These are phyloP conservation scores for Plasmodium falciparum DNA, from an alignment of 169 alveolate species.

Conservation along the genomic window DNA sequence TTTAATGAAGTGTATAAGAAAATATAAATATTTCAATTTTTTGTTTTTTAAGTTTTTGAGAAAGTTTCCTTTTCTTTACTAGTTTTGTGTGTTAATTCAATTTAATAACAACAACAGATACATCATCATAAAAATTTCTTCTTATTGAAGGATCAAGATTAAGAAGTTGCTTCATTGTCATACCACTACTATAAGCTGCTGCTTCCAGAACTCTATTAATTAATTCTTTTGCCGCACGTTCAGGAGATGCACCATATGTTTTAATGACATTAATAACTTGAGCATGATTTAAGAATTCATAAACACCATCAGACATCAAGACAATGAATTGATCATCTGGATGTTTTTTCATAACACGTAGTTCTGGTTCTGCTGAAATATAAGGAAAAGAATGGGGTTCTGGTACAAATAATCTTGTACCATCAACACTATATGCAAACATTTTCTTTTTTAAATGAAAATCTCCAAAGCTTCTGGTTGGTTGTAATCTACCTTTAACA, in stretches of 20 bases:
- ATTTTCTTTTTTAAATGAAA: conserved; percentile 75
- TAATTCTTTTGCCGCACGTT: conserved; percentile 27
- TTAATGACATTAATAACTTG: conserved; percentile 60
- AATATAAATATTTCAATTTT: too few species aligned
- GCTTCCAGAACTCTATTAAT: conserved; percentile 28
- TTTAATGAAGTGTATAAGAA: too few species aligned
- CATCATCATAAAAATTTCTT: conserved; percentile 67
- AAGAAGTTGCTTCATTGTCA: conserved; percentile 7
- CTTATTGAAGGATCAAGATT: conserved; percentile 4
- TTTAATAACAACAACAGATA: conserved; percentile 56
- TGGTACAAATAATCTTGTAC: conserved; percentile 15
- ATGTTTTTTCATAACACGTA: conserved; percentile 21
- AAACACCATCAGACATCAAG: conserved; percentile 82
- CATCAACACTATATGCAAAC: conserved; percentile 58
- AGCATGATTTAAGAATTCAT: conserved; percentile 76
- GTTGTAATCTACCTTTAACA: conserved; percentile 86
- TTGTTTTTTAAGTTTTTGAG: background rate
- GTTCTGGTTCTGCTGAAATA: conserved; percentile 78
- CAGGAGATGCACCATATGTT: conserved; percentile 4
- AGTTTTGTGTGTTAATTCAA: conserved; percentile 1
- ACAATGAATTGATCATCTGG: conserved; percentile 78
- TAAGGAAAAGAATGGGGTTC: conserved; percentile 81
- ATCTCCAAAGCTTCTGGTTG: conserved; percentile 85
- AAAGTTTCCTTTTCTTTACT: background rate
- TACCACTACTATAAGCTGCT: conserved; percentile 10